Percentiles rank a stretch among this genome's conserved stretches.
Evolutionary conservation across 148 eudicot species (phyloP).

Genomic region (Polygonum maritimum): DNA sequence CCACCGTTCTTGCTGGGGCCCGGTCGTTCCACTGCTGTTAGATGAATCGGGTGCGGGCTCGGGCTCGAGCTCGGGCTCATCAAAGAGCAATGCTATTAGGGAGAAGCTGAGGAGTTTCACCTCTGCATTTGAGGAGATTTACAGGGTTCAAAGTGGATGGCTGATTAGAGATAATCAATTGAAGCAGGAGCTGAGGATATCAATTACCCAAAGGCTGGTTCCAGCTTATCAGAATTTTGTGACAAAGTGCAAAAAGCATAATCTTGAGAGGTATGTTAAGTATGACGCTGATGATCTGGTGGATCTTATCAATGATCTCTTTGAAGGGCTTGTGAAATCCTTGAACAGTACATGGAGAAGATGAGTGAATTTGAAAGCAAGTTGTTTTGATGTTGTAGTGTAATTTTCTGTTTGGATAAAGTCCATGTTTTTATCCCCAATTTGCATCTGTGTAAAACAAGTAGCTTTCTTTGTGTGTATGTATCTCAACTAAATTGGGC

Average conservation of each 20-base stretch:
- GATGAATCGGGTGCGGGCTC: slow-evolving; percentile 30
- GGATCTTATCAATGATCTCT: slow-evolving; percentile 42
- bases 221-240: slow-evolving; percentile 56
- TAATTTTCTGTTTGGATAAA: not conserved
- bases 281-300: slow-evolving; percentile 59
- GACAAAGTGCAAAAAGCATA: slow-evolving; percentile 18
- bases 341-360: slow-evolving; percentile 26
- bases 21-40: slow-evolving; percentile 31
- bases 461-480: not conserved
- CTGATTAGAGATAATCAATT: slow-evolving; percentile 44
- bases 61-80: slow-evolving; percentile 22
- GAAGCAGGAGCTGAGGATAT: slow-evolving; percentile 48
- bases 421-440: not conserved
- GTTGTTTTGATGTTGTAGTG: not conserved
- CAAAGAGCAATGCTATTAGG: slow-evolving; percentile 27
- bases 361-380: not conserved
- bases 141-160: slow-evolving; percentile 55
- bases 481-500: not conserved
- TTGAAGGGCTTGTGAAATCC: slow-evolving; percentile 55
- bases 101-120: slow-evolving; percentile 47
- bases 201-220: slow-evolving; percentile 42
- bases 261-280: slow-evolving; percentile 50
- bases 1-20: slow-evolving; percentile 55
- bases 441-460: slow-evolving; percentile 2
- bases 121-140: slow-evolving; percentile 56